Evolutionary conservation across 345 rosid genomes (phyloP), one percentile per base, ranked within the genome.

Genomic region (Boechera divaricarpa): DNA sequence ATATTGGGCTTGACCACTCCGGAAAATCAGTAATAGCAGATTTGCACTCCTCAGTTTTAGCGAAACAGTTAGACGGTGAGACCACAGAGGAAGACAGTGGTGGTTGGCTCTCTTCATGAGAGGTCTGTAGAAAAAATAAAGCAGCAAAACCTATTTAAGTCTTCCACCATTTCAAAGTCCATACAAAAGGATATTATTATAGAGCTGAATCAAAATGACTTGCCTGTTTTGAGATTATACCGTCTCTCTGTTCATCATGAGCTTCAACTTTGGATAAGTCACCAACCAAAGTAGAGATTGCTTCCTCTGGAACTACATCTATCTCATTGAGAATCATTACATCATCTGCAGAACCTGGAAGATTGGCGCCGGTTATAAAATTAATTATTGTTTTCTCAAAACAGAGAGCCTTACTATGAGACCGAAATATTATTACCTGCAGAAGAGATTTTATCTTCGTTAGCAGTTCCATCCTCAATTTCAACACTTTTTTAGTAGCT

Each of bases 1-100:
- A 92, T 71, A 90, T 83, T 10, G 98, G 99, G 85, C 97, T 94
- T 68, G 90, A 87, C 58, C 90, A 89, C 55, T 88, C 97, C 29
- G 75, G 83, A 36, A 80, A 51, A 28, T 92, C 92, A 41, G 51
- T 44, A 69, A 63, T 67, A 79, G 74, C 64, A 59, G 84, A 89
- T 16, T 62, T 83, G 82, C 83, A 80, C 57, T 87, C 85, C 26
- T 64, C 80, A 74, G 75, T 82, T 73, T 77, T 83, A 72, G 59
- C 70, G n/a, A 81, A 67, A 78, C 86, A 84, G 57, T 76, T 55
- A 36, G 93, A 64, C 18, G 86, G 83, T 78, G 94, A 86, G 52
- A 28, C 74, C 32, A 28, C 78, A 59, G 74, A 67, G 74, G 82
- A 60, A 53, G 78, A 13, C 44, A 41, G 15, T 59, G 78, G 38